Percentiles rank a stretch among this genome's conserved stretches.
These are phyloP conservation scores for Ailanthus altissimus DNA, from an alignment of 345 rosid genomes.

Conservation along the genomic window DNA sequence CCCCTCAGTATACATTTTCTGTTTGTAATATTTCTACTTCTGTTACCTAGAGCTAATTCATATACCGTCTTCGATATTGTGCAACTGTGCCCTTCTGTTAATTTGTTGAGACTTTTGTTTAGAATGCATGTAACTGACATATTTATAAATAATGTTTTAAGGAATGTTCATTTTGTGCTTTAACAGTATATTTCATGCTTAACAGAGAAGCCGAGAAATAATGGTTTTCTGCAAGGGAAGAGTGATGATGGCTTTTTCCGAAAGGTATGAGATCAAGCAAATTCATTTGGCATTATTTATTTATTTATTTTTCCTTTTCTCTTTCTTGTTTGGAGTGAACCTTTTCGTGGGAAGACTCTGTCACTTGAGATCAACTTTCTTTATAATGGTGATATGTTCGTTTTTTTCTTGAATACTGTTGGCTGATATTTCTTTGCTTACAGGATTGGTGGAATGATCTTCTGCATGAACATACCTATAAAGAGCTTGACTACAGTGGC, in stretches of 20 bases:
- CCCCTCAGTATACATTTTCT: neutral
- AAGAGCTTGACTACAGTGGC: constrained; percentile 76
- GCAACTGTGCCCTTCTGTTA: neutral
- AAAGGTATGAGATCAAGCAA: constrained; percentile 49
- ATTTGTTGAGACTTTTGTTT: neutral
- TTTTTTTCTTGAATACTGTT: constrained; percentile 11
- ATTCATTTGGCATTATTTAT: neutral
- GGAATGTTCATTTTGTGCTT: constrained; percentile 11
- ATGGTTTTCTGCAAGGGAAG: constrained; percentile 54
- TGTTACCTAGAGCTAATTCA: neutral
- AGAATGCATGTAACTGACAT: neutral
- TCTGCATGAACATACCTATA: constrained; percentile 69
- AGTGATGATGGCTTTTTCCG: constrained; percentile 60
- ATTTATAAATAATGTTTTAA: neutral
- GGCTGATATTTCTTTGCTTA: constrained; percentile 16
- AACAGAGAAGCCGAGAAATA: constrained; percentile 63
- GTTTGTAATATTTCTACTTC: neutral
- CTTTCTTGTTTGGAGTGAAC: neutral
- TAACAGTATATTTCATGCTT: constrained; percentile 12
- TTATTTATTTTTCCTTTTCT: neutral
- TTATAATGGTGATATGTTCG: neutral
- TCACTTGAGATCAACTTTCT: neutral
- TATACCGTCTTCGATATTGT: neutral
- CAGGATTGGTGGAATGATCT: constrained; percentile 99
- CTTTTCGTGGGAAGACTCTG: neutral